Conservation (phyloP, 176 grass and related monocot genomes). For the Triticum timopheevii region DNA sequence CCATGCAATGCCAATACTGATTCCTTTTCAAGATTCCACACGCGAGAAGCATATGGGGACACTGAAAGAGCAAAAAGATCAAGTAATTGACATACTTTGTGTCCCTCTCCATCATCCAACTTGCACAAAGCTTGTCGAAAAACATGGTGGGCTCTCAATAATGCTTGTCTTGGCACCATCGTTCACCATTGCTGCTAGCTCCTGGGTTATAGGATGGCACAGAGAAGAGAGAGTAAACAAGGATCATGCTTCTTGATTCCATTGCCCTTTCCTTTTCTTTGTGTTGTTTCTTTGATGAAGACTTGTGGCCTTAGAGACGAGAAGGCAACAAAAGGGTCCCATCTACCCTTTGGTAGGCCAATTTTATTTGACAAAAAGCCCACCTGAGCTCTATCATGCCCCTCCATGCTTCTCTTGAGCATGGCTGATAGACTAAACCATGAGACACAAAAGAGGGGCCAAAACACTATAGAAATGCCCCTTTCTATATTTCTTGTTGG, state of each 20-base stretch:
- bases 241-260: constrained; percentile 35
- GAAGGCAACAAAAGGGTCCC: neutral
- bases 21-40: constrained; percentile 25
- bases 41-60: constrained; percentile 17
- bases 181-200: constrained; percentile 25
- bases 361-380: constrained; percentile 33
- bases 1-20: neutral
- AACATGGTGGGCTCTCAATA: constrained; percentile 37
- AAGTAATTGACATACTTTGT: constrained; percentile 38
- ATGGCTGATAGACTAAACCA: constrained; percentile 2
- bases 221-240: constrained; percentile 21
- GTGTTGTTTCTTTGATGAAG: constrained; percentile 8
- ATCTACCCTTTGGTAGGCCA: constrained; percentile 6
- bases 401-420: constrained; percentile 20
- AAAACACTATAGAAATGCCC: neutral
- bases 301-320: constrained; percentile 18
- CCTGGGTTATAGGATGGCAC: constrained; percentile 23
- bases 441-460: neutral
- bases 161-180: constrained; percentile 34
- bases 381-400: constrained; percentile 33
- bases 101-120: constrained; percentile 34
- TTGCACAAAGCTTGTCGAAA: constrained; percentile 41
- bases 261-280: neutral
- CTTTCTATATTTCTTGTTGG: constrained; percentile 23
- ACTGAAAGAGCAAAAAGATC: constrained; percentile 35